Percentiles rank a stretch among this genome's conserved stretches.
Evolutionary conservation across 768 basidiomycete genomes (phyloP).

Genomic region (Candolleomyces eurysporus): DNA sequence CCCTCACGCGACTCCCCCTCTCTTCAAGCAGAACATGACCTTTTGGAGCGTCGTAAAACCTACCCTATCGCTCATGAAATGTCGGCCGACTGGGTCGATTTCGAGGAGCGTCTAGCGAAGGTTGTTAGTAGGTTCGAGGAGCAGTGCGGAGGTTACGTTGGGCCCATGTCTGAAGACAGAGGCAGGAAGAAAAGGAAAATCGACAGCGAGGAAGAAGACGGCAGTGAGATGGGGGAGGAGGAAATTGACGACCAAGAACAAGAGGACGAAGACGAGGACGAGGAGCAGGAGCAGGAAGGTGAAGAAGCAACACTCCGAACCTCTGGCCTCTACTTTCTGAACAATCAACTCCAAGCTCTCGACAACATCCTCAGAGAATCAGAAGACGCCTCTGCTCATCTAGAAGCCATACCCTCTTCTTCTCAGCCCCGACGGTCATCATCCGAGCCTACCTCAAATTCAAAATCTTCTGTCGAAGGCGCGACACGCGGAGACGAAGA

Average conservation of each 20-base stretch:
- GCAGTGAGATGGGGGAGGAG: neutral
- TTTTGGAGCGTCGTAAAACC: conserved; percentile 13
- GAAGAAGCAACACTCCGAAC: neutral
- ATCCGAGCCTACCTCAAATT: too few species aligned
- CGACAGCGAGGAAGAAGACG: neutral
- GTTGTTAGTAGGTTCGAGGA: conserved; percentile 18
- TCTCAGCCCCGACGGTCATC: too few species aligned
- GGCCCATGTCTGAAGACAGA: neutral
- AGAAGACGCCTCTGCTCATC: conserved; percentile 7
- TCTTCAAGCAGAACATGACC: neutral
- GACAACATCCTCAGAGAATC: conserved; percentile 20
- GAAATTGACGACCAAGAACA: neutral
- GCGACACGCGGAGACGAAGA: neutral
- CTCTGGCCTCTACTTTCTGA: conserved; percentile 2
- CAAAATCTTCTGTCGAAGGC: neutral
- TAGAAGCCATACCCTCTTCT: neutral
- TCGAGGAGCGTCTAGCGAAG: conserved; percentile 30
- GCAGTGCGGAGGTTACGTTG: neutral
- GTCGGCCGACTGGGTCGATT: conserved; percentile 31
- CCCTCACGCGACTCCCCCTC: too few species aligned
- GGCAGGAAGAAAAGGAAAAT: neutral
- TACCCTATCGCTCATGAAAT: conserved; percentile 27
- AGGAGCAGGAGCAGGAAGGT: neutral
- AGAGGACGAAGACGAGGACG: neutral
- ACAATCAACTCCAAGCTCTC: conserved; percentile 23